phyloP scores from a whole-genome alignment of 2,329 filamentous ascomycete species.

The Aspergillus quadrilineatus region DNA sequence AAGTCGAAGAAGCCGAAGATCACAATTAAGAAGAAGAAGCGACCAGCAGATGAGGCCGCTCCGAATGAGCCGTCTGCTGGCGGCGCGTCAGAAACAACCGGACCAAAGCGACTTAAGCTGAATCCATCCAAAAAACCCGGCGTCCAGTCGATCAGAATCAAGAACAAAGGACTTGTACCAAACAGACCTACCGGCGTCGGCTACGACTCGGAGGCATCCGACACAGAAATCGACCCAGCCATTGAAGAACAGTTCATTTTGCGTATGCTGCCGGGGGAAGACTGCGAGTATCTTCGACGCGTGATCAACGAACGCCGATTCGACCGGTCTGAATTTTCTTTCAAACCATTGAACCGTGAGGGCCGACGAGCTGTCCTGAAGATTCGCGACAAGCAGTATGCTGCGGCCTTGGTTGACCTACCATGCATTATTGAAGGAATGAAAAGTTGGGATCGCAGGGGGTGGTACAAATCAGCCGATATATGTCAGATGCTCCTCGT shows the following conservation, averaged over 20 bases:
- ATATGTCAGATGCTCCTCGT: constrained; percentile 87
- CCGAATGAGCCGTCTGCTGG: constrained; percentile 26
- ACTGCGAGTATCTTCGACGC: constrained; percentile 78
- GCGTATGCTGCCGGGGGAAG: constrained; percentile 80
- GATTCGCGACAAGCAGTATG: constrained; percentile 69
- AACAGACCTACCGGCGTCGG: constrained; percentile 76
- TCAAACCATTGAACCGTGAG: constrained; percentile 72
- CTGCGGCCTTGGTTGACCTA: constrained; percentile 75
- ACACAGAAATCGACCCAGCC: constrained; percentile 80
- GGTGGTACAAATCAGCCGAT: constrained; percentile 85
- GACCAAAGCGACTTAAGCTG: constrained; percentile 41
- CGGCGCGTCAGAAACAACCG: constrained; percentile 22
- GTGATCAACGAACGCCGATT: constrained; percentile 76
- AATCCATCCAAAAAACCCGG: constrained; percentile 40
- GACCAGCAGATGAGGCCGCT: constrained; percentile 32
- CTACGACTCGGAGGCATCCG: constrained; percentile 94
- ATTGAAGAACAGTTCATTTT: constrained; percentile 89
- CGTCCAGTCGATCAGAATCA: constrained; percentile 56
- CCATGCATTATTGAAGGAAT: constrained; percentile 86
- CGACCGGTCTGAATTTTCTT: constrained; percentile 73
- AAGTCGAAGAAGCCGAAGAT: constrained; percentile 32
- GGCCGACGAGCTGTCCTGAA: constrained; percentile 71
- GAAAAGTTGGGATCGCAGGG: constrained; percentile 89
- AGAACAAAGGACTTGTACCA: constrained; percentile 66
- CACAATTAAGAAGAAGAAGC: constrained; percentile 42